Evolutionary conservation across 73 alveolate genomes (phyloP), one percentile per base, ranked within the genome.

Genomic region (Paramecium tetraurelia): DNA sequence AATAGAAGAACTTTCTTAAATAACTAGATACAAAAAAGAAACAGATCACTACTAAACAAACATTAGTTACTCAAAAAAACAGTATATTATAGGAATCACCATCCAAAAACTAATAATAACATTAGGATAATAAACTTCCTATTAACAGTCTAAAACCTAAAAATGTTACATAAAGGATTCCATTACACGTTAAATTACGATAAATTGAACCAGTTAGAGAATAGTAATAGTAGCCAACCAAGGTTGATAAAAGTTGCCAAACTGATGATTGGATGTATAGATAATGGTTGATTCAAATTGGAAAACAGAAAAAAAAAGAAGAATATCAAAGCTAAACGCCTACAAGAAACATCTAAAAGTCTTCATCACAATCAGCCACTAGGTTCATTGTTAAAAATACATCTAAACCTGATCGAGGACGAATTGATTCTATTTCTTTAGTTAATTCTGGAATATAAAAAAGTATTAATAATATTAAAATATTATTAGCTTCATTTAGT

Each of bases 201-300:
- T 80, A 80, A 22, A 44, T 80, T 8, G 76, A 80, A 80, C 24
- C 31, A 8, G 27, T 43, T 40, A 41, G 48, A 35, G 43, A 33
- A 48, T 59, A n/a, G n/a, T n/a, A n/a, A 12, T 24, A 4, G 21
- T 35, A 29, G 4, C 63, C 57, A 12, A 48, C 9, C 5, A 80
- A 44, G 76, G 76, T 80, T 14, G 90, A 80, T 48, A 80, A 80
- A 18, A 22, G 76, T 14, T 40, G 46, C 27, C 43, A 80, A 44
- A 80, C 90, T 9, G 90, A 80, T 80, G 90, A 80, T 31, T 80
- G 89, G 89, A 71, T 71, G 86, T 71, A 71, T 35, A 71, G 58
- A 16, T 35, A 71, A 71, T 71, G 86, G 86, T 71, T 31, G 58
- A 71, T 71, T 12, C 12, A 71, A 35, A 71, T 71, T 31, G 86